Percentiles rank a stretch among this genome's conserved stretches.
Conservation (phyloP, 768 basidiomycete species). For the Paxillus ammoniavirescens region DNA sequence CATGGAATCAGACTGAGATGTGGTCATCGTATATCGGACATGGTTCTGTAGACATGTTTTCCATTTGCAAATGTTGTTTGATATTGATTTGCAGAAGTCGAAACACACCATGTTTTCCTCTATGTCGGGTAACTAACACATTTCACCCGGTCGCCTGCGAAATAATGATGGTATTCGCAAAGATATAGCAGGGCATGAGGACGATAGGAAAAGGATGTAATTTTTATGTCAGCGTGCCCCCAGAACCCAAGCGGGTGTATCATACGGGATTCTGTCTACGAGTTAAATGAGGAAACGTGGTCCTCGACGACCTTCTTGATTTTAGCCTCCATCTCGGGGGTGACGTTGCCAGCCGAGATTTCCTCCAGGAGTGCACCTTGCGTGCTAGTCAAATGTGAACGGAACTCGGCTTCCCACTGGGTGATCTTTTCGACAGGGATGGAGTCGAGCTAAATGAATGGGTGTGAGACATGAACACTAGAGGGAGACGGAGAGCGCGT, state of each 20-base stretch:
- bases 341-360: conserved; percentile 81
- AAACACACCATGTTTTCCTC: neutral
- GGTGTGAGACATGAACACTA: conserved; percentile 1
- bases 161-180: conserved; percentile 29
- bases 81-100: neutral
- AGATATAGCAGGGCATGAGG: conserved; percentile 22
- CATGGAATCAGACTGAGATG: conserved; percentile 11
- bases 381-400: conserved; percentile 74
- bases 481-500: conserved; percentile 30
- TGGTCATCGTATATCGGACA: neutral
- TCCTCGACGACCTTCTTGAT: conserved; percentile 95
- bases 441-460: conserved; percentile 68
- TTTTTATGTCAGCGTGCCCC: conserved; percentile 22
- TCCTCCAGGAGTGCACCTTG: conserved; percentile 78
- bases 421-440: conserved; percentile 95
- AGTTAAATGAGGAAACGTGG: conserved; percentile 79
- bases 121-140: too few species aligned
- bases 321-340: conserved; percentile 86
- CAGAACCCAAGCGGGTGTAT: conserved; percentile 11
- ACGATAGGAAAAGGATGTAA: conserved; percentile 13
- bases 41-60: neutral
- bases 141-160: conserved; percentile 16
- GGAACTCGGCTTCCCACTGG: conserved; percentile 91
- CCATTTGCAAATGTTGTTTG: neutral
- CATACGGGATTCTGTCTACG: conserved; percentile 35